Evolutionary conservation across 2,329 filamentous ascomycete genomes (phyloP).

Genomic region (Aspergillus transmontanensis): DNA sequence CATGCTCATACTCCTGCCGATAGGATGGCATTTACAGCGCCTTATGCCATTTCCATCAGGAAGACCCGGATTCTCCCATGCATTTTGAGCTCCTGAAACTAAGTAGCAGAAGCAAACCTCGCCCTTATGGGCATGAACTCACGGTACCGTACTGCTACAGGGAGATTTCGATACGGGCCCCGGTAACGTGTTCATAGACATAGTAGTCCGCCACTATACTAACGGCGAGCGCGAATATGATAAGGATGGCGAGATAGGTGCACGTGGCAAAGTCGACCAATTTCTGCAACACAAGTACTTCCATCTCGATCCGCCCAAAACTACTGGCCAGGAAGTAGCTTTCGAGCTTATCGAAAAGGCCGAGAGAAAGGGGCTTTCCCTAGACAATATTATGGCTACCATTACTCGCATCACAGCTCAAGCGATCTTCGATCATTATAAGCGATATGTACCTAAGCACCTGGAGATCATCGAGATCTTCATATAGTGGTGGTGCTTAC

Average conservation of each 20-base stretch:
- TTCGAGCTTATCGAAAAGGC: not conserved
- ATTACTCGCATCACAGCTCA: slow-evolving; percentile 64
- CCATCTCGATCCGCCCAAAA: slow-evolving; percentile 55
- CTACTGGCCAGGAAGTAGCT: slow-evolving; percentile 57
- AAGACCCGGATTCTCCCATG: slow-evolving; percentile 54
- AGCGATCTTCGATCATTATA: slow-evolving; percentile 57
- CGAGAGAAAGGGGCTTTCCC: not conserved
- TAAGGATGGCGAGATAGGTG: slow-evolving; percentile 54
- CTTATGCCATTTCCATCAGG: slow-evolving; percentile 59
- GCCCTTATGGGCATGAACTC: not conserved
- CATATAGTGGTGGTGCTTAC: slow-evolving; percentile 39
- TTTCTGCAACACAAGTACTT: slow-evolving; percentile 58
- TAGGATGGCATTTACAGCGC: slow-evolving; percentile 61
- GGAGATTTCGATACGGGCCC: slow-evolving; percentile 60
- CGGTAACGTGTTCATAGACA: slow-evolving; percentile 60
- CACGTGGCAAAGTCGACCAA: slow-evolving; percentile 51
- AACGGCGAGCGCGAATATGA: slow-evolving; percentile 55
- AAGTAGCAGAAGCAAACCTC: not conserved
- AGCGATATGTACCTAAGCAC: slow-evolving; percentile 45
- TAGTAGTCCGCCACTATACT: slow-evolving; percentile 58
- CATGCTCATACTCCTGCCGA: not conserved
- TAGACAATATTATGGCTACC: not conserved
- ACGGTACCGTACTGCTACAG: slow-evolving; percentile 42
- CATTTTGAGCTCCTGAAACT: slow-evolving; percentile 56
- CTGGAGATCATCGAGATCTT: slow-evolving; percentile 58